Conservation (phyloP, 192 early-diverging fungal genomes). For the Gorgonomyces haynaldii region DNA sequence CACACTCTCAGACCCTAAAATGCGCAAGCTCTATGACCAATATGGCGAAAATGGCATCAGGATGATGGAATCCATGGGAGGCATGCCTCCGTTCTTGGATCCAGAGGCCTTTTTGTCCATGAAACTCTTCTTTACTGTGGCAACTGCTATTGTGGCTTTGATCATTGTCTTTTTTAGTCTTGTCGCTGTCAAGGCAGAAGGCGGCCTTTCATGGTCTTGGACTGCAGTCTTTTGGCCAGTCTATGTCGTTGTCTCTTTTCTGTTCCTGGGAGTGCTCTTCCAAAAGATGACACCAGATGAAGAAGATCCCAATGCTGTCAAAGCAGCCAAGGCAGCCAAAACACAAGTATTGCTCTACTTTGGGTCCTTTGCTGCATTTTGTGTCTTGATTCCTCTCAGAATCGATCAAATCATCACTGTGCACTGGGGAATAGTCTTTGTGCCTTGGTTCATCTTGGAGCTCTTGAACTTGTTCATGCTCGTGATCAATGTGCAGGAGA, state of each 20-base stretch:
- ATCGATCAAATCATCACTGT: too few species aligned
- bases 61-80: slow-evolving; percentile 30
- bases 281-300: not conserved
- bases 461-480: too few species aligned
- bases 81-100: slow-evolving; percentile 31
- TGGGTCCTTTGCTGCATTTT: too few species aligned
- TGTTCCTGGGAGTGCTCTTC: not conserved
- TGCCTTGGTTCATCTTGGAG: too few species aligned
- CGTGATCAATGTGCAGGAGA: too few species aligned
- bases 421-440: too few species aligned
- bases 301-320: not conserved
- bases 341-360: too few species aligned
- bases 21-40: slow-evolving; percentile 79
- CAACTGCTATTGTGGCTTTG: slow-evolving; percentile 32
- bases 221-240: slow-evolving; percentile 68
- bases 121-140: slow-evolving; percentile 23
- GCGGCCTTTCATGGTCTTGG: slow-evolving; percentile 56
- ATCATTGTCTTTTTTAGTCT: slow-evolving; percentile 77
- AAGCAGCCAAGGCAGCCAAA: not conserved
- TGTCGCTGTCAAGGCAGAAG: slow-evolving; percentile 64
- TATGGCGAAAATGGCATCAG: slow-evolving; percentile 48
- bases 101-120: slow-evolving; percentile 29
- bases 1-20: slow-evolving; percentile 55
- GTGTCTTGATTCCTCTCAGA: too few species aligned
- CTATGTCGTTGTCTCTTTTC: slow-evolving; percentile 50